A percentile compares a stretch with the other conserved stretches of the same genome.
Conservation (phyloP, 1,139 yeast genomes). For the Magnusiomyces fungicola region DNA sequence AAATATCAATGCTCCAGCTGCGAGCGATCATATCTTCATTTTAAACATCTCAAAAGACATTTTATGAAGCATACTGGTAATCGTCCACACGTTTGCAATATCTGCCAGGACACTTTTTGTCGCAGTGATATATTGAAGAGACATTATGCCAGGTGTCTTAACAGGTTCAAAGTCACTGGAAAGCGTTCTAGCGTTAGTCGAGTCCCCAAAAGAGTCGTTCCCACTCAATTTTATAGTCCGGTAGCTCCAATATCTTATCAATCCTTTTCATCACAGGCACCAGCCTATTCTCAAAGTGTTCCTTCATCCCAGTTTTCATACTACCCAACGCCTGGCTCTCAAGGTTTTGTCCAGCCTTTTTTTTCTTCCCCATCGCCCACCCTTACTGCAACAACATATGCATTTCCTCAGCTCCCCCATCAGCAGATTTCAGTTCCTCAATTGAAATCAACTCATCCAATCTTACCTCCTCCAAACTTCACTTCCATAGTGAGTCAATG, state of each 20-base stretch:
- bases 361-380: too few relatives aligned
- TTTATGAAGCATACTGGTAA: conserved; percentile 18
- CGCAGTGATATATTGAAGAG: conserved; percentile 17
- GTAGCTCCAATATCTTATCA: background rate
- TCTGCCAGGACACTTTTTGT: conserved; percentile 17
- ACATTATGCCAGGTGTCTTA: conserved; percentile 20
- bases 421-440: background rate
- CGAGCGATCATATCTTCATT: conserved; percentile 15
- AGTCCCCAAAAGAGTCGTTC: conserved; percentile 19
- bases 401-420: background rate
- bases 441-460: background rate
- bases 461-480: background rate
- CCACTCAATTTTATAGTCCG: conserved; percentile 4
- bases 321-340: background rate
- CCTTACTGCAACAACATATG: too few relatives aligned
- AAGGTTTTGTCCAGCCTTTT: too few relatives aligned
- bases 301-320: background rate
- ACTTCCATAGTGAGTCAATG: too few relatives aligned
- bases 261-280: background rate
- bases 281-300: background rate
- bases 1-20: conserved; percentile 20
- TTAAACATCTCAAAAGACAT: conserved; percentile 17
- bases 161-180: conserved; percentile 20
- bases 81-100: conserved; percentile 16
- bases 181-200: conserved; percentile 19